Evolutionary conservation across 2,329 filamentous ascomycete species (phyloP).

Genomic region (Colletotrichum coccodes): DNA sequence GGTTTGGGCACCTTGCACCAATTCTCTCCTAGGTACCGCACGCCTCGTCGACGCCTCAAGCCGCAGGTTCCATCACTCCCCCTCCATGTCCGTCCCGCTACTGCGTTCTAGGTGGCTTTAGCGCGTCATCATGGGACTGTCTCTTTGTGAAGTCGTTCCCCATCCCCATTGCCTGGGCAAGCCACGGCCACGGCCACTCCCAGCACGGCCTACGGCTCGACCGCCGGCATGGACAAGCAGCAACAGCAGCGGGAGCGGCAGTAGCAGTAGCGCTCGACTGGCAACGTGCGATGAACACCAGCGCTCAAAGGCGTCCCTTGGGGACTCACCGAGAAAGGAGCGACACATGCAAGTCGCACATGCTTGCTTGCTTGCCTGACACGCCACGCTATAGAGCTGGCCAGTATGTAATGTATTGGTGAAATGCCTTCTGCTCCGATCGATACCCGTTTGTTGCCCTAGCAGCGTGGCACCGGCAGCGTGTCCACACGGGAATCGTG

Average conservation of each 20-base stretch:
- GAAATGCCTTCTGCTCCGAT: slow-evolving; percentile 1
- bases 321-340: slow-evolving; percentile 14
- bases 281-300: not conserved
- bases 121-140: slow-evolving; percentile 5
- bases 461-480: slow-evolving; percentile 15
- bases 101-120: slow-evolving; percentile 11
- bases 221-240: slow-evolving; percentile 9
- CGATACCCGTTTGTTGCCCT: not conserved
- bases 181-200: slow-evolving; percentile 7
- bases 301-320: not conserved
- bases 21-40: slow-evolving; percentile 29
- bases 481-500: slow-evolving; percentile 1
- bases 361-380: not conserved
- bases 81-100: slow-evolving; percentile 10
- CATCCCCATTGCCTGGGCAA: not conserved
- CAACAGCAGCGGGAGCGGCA: not conserved
- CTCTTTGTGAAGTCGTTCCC: slow-evolving; percentile 20
- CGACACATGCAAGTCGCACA: slow-evolving; percentile 16
- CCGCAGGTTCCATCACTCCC: slow-evolving; percentile 2
- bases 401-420: not conserved
- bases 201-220: slow-evolving; percentile 12
- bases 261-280: not conserved
- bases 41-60: slow-evolving; percentile 27
- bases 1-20: slow-evolving; percentile 23
- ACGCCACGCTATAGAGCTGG: slow-evolving; percentile 8